A percentile compares a stretch with the other conserved stretches of the same genome.
Evolutionary conservation across 2,329 filamentous ascomycete genomes (phyloP).

Genomic region (Fusarium burgessii): DNA sequence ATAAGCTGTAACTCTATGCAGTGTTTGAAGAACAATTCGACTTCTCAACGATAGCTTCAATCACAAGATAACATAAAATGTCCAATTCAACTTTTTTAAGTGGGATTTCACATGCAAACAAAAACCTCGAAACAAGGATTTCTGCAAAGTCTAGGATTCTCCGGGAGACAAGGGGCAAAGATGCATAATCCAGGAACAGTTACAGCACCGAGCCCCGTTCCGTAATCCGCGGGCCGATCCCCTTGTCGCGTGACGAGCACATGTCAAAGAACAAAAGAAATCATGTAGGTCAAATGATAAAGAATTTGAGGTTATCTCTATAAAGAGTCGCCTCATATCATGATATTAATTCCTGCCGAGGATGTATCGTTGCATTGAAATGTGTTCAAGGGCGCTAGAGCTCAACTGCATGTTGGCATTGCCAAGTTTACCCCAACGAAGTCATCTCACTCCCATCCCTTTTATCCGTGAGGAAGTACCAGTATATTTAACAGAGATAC

Average conservation of each 20-base stretch:
- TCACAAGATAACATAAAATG: constrained; percentile 6
- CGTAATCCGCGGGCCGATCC: constrained; percentile 35
- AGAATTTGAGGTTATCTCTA: neutral
- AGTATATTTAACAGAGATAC: neutral
- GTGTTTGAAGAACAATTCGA: neutral
- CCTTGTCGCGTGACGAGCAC: constrained; percentile 40
- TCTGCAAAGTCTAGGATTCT: constrained; percentile 24
- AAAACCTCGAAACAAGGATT: constrained; percentile 32
- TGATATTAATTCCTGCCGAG: constrained; percentile 16
- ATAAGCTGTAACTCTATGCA: rapidly evolving
- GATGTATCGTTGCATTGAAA: constrained; percentile 30
- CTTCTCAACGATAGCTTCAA: neutral
- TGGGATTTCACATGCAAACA: constrained; percentile 41
- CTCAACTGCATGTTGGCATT: constrained; percentile 38
- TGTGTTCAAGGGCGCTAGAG: constrained; percentile 24
- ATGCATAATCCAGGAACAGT: constrained; percentile 44
- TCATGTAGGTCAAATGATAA: constrained; percentile 7
- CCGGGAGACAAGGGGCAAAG: constrained; percentile 29
- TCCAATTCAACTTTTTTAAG: constrained; percentile 6
- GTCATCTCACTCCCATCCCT: constrained; percentile 23
- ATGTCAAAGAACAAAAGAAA: constrained; percentile 14
- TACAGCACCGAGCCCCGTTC: constrained; percentile 29
- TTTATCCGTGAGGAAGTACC: constrained; percentile 5
- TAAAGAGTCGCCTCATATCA: constrained; percentile 4
- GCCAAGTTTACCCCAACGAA: constrained; percentile 41